These are phyloP conservation scores for Neonectria sp. DNA, from an alignment of 2,329 filamentous ascomycete genomes.

Conservation along the genomic window DNA sequence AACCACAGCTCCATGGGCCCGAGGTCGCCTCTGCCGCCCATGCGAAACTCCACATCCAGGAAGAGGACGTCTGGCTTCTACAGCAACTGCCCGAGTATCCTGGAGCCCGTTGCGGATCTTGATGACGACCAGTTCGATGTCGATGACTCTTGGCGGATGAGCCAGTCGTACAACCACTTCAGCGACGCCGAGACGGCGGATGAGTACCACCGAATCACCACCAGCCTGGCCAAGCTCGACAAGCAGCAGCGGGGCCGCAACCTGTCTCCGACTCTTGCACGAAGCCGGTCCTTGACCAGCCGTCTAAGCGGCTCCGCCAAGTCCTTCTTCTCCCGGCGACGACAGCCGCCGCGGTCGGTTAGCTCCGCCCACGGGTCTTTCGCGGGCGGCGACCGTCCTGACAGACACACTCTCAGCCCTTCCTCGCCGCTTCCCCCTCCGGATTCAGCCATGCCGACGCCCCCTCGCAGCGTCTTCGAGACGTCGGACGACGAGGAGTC, in stretches of 20 bases:
- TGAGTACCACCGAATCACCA: conserved; percentile 55
- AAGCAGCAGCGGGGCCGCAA: conserved; percentile 40
- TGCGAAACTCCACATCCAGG: conserved; percentile 21
- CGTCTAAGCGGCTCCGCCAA: conserved; percentile 48
- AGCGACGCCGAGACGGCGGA: conserved; percentile 50
- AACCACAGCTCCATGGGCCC: conserved; percentile 41
- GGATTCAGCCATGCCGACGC: conserved; percentile 30
- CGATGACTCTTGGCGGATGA: conserved; percentile 33
- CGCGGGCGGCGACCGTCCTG: conserved; percentile 33
- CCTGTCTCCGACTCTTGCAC: conserved; percentile 19
- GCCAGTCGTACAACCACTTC: conserved; percentile 46
- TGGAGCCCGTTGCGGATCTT: conserved; percentile 27
- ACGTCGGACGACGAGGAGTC: conserved; percentile 49
- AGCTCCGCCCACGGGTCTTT: conserved; percentile 33
- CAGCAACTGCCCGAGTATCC: neutral
- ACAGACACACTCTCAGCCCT: conserved; percentile 35
- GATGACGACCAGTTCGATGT: conserved; percentile 33
- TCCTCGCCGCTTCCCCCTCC: conserved; percentile 27
- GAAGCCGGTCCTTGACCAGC: conserved; percentile 40
- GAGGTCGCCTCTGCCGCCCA: conserved; percentile 33
- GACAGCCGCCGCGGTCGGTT: conserved; percentile 37
- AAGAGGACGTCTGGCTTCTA: conserved; percentile 1
- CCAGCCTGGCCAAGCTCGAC: conserved; percentile 49
- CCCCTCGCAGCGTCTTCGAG: conserved; percentile 52
- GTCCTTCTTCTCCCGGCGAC: conserved; percentile 48